Evolutionary conservation across 441 rosid species (phyloP).

Genomic region (Erodium moschatum): DNA sequence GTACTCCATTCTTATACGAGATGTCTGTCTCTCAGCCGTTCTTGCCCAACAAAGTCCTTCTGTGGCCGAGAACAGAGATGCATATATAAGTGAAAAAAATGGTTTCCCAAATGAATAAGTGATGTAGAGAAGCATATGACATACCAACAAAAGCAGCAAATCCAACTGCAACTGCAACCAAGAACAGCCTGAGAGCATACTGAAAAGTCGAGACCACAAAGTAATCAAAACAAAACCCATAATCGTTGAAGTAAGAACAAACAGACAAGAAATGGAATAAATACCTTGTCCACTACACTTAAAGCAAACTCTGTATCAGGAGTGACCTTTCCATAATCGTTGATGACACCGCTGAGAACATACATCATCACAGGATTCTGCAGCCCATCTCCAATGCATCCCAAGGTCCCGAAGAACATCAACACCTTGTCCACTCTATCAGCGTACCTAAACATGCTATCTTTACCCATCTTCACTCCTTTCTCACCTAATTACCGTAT

Average conservation of each 20-base stretch:
- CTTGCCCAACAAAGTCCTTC: slow-evolving; percentile 71
- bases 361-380: slow-evolving; percentile 48
- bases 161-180: slow-evolving; percentile 53
- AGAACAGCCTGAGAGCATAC: slow-evolving; percentile 50
- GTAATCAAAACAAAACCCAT: neutral
- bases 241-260: too few species aligned
- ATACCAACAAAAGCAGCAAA: slow-evolving; percentile 55
- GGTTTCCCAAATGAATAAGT: neutral
- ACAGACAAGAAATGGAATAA: too few species aligned
- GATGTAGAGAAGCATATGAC: slow-evolving; percentile 13
- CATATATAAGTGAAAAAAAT: too few species aligned
- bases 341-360: slow-evolving; percentile 51
- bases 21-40: slow-evolving; percentile 65
- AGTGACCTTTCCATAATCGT: slow-evolving; percentile 39
- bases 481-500: too few species aligned
- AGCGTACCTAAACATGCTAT: slow-evolving; percentile 48
- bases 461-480: slow-evolving; percentile 21
- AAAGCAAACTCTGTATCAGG: slow-evolving; percentile 15
- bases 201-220: slow-evolving; percentile 23
- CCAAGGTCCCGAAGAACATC: slow-evolving; percentile 52
- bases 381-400: slow-evolving; percentile 70
- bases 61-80: slow-evolving; percentile 18
- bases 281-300: slow-evolving; percentile 42
- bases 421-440: slow-evolving; percentile 45
- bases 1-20: slow-evolving; percentile 47